These are phyloP conservation scores for Delitschia confertaspora DNA, from an alignment of 495 filamentous ascomycete species.

Conservation along the genomic window DNA sequence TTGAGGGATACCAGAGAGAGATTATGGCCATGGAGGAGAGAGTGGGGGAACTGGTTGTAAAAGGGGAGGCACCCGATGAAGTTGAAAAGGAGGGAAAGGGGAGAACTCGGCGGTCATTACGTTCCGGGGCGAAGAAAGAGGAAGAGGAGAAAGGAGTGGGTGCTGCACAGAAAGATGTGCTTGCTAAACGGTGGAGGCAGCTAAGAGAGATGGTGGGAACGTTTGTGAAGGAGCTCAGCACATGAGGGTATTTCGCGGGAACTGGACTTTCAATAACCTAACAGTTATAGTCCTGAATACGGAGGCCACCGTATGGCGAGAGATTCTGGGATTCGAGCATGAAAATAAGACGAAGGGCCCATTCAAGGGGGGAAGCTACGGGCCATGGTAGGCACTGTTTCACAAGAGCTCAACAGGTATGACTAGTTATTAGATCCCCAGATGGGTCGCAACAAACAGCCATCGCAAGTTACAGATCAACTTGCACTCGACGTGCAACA, in stretches of 20 bases:
- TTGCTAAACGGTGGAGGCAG: slow-evolving; percentile 19
- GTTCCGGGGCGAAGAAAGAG: neutral
- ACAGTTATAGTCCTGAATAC: neutral
- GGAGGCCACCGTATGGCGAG: neutral
- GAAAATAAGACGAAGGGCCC: too few relatives aligned
- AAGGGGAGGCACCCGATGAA: neutral
- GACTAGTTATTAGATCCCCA: too few relatives aligned
- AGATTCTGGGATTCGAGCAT: neutral
- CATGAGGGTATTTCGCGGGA: neutral
- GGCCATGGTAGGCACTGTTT: too few relatives aligned
- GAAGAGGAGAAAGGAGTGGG: neutral
- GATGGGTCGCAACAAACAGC: too few relatives aligned
- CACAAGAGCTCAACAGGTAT: too few relatives aligned
- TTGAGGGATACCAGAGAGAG: slow-evolving; percentile 10
- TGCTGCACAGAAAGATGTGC: slow-evolving; percentile 16
- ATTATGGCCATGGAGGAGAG: slow-evolving; percentile 10
- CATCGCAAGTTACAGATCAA: too few relatives aligned
- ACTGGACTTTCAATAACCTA: neutral
- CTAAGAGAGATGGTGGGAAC: slow-evolving; percentile 9
- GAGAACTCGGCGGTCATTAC: too few relatives aligned
- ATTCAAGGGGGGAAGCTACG: too few relatives aligned
- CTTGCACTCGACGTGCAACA: too few relatives aligned
- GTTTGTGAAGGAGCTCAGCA: neutral
- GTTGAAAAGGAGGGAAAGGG: too few relatives aligned
- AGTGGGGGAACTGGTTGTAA: slow-evolving; percentile 4